Percentiles rank a stretch among this genome's conserved stretches.
Evolutionary conservation across 805 yeast species (phyloP).

Genomic region (Tetrapisispora arboricola): DNA sequence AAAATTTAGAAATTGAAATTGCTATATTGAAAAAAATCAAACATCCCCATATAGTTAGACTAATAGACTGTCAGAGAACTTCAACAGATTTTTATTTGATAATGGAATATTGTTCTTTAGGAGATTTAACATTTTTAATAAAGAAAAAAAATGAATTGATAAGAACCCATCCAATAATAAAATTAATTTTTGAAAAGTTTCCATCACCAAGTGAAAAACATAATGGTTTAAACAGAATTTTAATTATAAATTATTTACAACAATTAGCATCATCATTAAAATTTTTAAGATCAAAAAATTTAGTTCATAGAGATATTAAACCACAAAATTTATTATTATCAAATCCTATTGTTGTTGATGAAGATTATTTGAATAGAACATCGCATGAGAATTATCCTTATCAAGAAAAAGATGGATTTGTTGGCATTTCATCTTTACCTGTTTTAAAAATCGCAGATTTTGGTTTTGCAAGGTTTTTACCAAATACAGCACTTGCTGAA

Average conservation of each 20-base stretch:
- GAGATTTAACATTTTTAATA: constrained; percentile 84
- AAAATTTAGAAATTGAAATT: constrained; percentile 87
- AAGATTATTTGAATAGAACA: constrained; percentile 46
- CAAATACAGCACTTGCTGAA: constrained; percentile 89
- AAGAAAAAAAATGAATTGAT: constrained; percentile 63
- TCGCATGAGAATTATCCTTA: constrained; percentile 18
- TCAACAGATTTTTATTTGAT: constrained; percentile 71
- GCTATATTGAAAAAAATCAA: constrained; percentile 76
- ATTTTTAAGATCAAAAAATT: constrained; percentile 70
- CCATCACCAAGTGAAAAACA: constrained; percentile 67
- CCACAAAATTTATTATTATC: constrained; percentile 71
- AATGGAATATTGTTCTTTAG: constrained; percentile 95
- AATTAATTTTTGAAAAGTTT: constrained; percentile 64
- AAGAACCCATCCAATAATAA: constrained; percentile 67
- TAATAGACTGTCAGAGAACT: constrained; percentile 76
- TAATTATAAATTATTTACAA: constrained; percentile 75
- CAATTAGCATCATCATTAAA: constrained; percentile 78
- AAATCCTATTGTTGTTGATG: constrained; percentile 45
- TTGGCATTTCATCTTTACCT: constrained; percentile 84
- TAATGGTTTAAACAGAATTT: constrained; percentile 68
- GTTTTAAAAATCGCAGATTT: constrained; percentile 91
- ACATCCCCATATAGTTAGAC: constrained; percentile 87
- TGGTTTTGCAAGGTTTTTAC: constrained; percentile 93
- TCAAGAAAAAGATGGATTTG: constrained; percentile 46
- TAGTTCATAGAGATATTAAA: constrained; percentile 88